Conservation (phyloP, 2,329 filamentous ascomycete species). For the Stachybotrys chartarum region DNA sequence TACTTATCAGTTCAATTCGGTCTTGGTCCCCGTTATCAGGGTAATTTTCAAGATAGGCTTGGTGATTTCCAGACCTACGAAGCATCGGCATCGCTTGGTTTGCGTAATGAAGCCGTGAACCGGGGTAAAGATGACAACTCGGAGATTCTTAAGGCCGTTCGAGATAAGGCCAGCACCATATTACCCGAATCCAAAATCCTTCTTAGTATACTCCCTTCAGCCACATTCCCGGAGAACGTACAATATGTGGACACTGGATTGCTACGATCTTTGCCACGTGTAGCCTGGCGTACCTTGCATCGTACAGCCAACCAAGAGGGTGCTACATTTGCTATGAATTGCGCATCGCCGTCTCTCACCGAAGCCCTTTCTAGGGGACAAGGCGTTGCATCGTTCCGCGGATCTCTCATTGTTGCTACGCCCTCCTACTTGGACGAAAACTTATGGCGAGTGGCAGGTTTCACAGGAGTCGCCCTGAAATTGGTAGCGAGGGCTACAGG, state of each 20-base stretch:
- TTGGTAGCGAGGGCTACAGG: conserved; percentile 71
- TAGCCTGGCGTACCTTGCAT: conserved; percentile 55
- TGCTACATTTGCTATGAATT: conserved; percentile 79
- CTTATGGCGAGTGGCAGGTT: conserved; percentile 88
- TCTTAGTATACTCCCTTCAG: conserved; percentile 74
- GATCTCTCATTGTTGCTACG: conserved; percentile 71
- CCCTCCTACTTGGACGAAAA: conserved; percentile 87
- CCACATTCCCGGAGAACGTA: conserved; percentile 75
- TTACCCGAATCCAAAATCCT: conserved; percentile 76
- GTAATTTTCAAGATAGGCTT: conserved; percentile 94
- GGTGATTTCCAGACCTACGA: conserved; percentile 95
- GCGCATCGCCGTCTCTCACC: conserved; percentile 77
- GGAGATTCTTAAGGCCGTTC: conserved; percentile 83
- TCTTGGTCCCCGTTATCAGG: conserved; percentile 83
- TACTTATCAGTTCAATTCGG: conserved; percentile 85
- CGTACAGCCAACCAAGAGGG: conserved; percentile 38
- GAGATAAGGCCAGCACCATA: conserved; percentile 74
- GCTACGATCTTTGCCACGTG: conserved; percentile 67
- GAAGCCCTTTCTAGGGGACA: conserved; percentile 77
- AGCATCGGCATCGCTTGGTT: conserved; percentile 81
- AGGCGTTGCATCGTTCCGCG: conserved; percentile 75
- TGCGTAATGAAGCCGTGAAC: conserved; percentile 86
- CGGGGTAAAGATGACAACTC: conserved; percentile 85
- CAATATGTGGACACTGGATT: conserved; percentile 70
- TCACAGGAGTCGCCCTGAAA: conserved; percentile 76